phyloP scores from a whole-genome alignment of 1,284 basidiomycete species.

The Vanrija humicola region DNA sequence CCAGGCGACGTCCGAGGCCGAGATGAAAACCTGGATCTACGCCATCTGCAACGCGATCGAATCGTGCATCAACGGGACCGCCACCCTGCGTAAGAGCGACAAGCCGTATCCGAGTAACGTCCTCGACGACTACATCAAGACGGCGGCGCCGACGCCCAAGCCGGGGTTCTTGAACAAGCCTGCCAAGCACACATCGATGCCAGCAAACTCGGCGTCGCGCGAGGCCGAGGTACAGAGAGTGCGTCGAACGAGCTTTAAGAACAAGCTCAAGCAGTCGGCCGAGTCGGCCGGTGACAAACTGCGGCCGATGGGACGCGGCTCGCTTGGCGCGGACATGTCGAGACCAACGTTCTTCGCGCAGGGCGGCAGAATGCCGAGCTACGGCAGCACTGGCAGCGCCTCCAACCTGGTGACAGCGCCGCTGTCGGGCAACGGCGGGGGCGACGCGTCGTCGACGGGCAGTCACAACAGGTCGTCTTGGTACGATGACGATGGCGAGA shows the following conservation, averaged over 20 bases:
- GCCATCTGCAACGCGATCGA: conserved; percentile 55
- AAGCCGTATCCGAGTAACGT: background rate
- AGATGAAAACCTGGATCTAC: conserved; percentile 54
- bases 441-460: background rate
- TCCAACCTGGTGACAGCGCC: background rate
- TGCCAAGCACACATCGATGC: background rate
- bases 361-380: conserved; percentile 12
- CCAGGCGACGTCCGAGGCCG: conserved; percentile 51
- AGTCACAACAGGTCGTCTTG: background rate
- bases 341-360: conserved; percentile 17
- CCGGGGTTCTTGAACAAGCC: background rate
- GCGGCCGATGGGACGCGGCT: background rate
- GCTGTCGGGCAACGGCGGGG: background rate
- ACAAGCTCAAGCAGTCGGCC: conserved; percentile 32
- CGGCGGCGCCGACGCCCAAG: background rate
- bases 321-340: conserved; percentile 20
- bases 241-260: conserved; percentile 41
- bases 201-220: background rate
- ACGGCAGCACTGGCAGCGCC: background rate
- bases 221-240: conserved; percentile 11
- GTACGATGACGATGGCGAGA: conserved; percentile 20
- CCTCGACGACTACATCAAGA: background rate
- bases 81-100: conserved; percentile 49
- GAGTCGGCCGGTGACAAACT: conserved; percentile 30
- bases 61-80: conserved; percentile 53